A percentile compares a stretch with the other conserved stretches of the same genome.
These are phyloP conservation scores for Schrenkiella parvula DNA, from an alignment of 345 rosid species.

Conservation along the genomic window DNA sequence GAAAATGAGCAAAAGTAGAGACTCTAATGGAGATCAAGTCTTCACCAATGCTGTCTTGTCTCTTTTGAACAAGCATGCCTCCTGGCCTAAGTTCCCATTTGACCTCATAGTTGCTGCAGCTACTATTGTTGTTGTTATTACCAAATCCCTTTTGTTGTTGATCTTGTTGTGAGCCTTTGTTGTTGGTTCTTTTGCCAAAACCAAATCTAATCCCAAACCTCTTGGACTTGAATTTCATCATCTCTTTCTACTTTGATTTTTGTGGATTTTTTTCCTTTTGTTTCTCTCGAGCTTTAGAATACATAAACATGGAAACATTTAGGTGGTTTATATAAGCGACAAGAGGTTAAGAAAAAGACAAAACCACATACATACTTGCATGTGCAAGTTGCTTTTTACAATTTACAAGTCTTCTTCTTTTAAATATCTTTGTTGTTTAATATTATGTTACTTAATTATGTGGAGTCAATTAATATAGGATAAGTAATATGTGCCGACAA, in stretches of 20 bases:
- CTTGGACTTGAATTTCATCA: conserved; percentile 71
- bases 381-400: conserved; percentile 24
- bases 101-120: conserved; percentile 41
- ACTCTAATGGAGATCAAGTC: conserved; percentile 62
- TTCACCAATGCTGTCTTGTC: conserved; percentile 44
- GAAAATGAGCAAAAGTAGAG: conserved; percentile 63
- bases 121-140: conserved; percentile 17
- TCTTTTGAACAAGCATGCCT: conserved; percentile 91
- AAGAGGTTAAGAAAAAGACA: conserved; percentile 12
- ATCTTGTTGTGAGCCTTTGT: conserved; percentile 25
- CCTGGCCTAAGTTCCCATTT: conserved; percentile 92
- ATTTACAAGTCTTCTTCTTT: not conserved
- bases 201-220: conserved; percentile 64
- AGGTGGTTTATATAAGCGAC: conserved; percentile 27
- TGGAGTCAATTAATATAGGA: not conserved
- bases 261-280: not conserved
- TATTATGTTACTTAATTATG: not conserved
- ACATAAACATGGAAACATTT: conserved; percentile 7
- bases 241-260: conserved; percentile 17
- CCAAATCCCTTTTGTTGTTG: conserved; percentile 33
- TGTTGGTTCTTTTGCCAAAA: conserved; percentile 29
- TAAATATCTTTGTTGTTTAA: not conserved
- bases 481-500: conserved; percentile 26
- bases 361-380: conserved; percentile 32
- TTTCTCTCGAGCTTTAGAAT: not conserved